phyloP scores from a whole-genome alignment of 139 green algal genomes.

The Astrephomene gubernaculifera region DNA sequence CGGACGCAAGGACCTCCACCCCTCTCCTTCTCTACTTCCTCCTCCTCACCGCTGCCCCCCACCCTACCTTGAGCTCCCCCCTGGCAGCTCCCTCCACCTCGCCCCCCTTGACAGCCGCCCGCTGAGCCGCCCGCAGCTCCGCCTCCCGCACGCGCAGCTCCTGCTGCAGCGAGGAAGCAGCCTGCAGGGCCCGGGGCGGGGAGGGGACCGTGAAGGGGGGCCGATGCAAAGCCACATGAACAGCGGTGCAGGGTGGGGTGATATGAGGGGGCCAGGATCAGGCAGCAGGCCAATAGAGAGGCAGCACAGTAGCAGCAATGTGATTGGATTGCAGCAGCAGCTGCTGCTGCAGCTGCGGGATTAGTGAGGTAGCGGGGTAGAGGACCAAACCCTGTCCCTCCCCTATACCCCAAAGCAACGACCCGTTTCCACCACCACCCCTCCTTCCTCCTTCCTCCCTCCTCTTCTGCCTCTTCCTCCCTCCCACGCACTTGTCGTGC shows the following conservation, averaged over 20 bases:
- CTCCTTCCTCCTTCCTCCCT: background rate
- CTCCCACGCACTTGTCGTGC: background rate
- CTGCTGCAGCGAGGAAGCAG: background rate
- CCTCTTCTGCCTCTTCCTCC: background rate
- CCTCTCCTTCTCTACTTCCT: background rate
- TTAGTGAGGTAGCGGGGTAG: background rate
- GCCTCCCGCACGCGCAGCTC: background rate
- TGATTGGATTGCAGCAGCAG: background rate
- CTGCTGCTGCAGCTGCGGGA: background rate
- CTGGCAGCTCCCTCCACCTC: background rate
- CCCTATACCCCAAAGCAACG: background rate
- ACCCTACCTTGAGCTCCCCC: conserved; percentile 7
- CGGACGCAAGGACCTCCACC: background rate
- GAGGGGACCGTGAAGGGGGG: background rate
- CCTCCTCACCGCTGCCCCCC: background rate
- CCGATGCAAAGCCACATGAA: background rate
- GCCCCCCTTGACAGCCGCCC: background rate
- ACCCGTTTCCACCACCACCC: background rate
- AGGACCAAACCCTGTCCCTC: background rate
- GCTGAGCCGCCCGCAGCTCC: conserved; percentile 14
- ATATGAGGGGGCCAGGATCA: too few relatives aligned
- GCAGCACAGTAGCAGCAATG: too few relatives aligned
- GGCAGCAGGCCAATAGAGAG: too few relatives aligned
- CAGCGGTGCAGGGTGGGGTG: too few relatives aligned
- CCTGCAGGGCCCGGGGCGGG: background rate